phyloP scores from a whole-genome alignment of 2,329 filamentous ascomycete genomes.

The Lachnellula hyalina region DNA sequence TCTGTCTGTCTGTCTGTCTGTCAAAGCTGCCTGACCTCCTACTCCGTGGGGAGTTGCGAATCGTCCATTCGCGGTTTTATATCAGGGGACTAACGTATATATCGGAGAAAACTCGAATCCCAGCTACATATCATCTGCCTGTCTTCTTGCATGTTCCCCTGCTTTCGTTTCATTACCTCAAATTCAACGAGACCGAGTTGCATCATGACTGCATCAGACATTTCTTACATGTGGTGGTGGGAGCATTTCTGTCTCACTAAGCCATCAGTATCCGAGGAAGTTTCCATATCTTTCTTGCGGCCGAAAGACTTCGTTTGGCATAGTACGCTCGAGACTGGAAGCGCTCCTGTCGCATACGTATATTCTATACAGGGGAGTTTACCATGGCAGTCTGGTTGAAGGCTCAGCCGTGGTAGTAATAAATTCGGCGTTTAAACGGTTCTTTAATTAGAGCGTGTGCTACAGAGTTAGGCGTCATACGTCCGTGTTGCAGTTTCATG shows the following conservation, averaged over 20 bases:
- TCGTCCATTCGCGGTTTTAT: no score
- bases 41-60: not conserved
- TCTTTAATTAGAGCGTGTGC: not conserved
- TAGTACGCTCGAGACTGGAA: not conserved
- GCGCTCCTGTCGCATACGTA: not conserved
- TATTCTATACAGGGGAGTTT: not conserved
- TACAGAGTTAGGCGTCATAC: slow-evolving; percentile 1
- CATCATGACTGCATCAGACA: not conserved
- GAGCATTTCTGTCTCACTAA: not conserved
- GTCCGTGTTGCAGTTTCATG: slow-evolving; percentile 1
- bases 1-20: not conserved
- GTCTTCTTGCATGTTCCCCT: not conserved
- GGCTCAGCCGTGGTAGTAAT: slow-evolving; percentile 1
- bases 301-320: not conserved
- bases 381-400: slow-evolving; percentile 1
- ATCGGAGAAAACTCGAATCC: not conserved
- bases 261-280: not conserved
- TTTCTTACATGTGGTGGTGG: not conserved
- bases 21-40: not conserved
- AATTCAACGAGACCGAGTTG: not conserved
- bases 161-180: not conserved
- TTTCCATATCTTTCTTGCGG: slow-evolving; percentile 4
- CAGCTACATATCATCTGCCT: not conserved
- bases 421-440: not conserved
- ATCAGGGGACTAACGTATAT: not conserved